phyloP scores from a whole-genome alignment of 768 basidiomycete species.

The Asterophora parasitica region DNA sequence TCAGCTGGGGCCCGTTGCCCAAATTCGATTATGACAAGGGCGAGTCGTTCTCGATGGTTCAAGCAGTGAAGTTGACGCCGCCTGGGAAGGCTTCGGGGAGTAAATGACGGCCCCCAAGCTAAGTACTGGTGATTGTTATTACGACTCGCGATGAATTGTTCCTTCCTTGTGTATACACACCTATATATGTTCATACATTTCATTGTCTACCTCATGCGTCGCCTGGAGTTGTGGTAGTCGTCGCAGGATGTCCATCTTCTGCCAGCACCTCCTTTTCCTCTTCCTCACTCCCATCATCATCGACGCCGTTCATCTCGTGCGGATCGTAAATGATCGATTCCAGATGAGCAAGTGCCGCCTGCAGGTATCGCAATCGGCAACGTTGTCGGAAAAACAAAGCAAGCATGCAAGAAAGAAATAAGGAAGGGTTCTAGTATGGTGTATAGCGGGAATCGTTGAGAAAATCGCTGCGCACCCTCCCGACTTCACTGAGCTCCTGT shows the following conservation, averaged over 20 bases:
- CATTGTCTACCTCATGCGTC: not conserved
- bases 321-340: slow-evolving; percentile 77
- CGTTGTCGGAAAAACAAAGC: not conserved
- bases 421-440: slow-evolving; percentile 75
- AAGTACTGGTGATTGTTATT: not conserved
- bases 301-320: slow-evolving; percentile 9
- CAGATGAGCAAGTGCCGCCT: slow-evolving; percentile 81
- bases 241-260: not conserved
- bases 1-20: slow-evolving; percentile 64
- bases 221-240: not conserved
- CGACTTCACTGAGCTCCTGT: slow-evolving; percentile 80
- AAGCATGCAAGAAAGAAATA: slow-evolving; percentile 16
- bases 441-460: slow-evolving; percentile 69
- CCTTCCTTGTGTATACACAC: not conserved
- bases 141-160: too few species aligned
- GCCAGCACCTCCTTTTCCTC: not conserved
- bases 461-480: slow-evolving; percentile 93
- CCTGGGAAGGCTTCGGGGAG: not conserved
- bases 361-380: slow-evolving; percentile 13
- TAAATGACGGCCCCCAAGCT: not conserved
- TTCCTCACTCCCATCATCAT: slow-evolving; percentile 2
- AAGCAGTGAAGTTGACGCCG: slow-evolving; percentile 16
- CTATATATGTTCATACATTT: not conserved
- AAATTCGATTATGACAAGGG: slow-evolving; percentile 26
- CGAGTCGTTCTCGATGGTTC: slow-evolving; percentile 17